Evolutionary conservation across 2,329 filamentous ascomycete species (phyloP).

Genomic region (Pezicula neosporulosa): DNA sequence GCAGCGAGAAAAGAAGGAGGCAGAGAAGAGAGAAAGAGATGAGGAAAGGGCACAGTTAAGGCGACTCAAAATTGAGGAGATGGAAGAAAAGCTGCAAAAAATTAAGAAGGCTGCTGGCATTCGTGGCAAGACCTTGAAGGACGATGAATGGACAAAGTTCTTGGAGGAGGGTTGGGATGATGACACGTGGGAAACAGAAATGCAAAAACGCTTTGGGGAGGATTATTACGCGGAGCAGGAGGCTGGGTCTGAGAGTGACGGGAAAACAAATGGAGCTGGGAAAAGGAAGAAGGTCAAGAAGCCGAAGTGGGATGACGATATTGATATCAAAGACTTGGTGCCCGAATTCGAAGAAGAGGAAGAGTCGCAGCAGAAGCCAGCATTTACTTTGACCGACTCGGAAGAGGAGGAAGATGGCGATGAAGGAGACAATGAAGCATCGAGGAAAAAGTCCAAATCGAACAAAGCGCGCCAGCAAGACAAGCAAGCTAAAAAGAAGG

Average conservation of each 20-base stretch:
- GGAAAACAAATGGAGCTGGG: constrained; percentile 48
- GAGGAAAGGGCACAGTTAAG: constrained; percentile 80
- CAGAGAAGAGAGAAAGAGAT: constrained; percentile 70
- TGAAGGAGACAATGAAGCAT: constrained; percentile 28
- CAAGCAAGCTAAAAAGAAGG: constrained; percentile 58
- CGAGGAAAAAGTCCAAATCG: constrained; percentile 56
- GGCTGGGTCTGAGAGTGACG: constrained; percentile 56
- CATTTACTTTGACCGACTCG: constrained; percentile 44
- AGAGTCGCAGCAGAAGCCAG: constrained; percentile 34
- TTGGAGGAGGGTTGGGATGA: constrained; percentile 88
- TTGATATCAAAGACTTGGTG: constrained; percentile 90
- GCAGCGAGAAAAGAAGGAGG: constrained; percentile 74
- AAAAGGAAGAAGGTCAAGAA: constrained; percentile 70
- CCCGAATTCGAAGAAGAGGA: constrained; percentile 65
- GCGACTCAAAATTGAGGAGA: constrained; percentile 86
- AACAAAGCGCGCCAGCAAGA: constrained; percentile 58
- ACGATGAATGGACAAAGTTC: constrained; percentile 81
- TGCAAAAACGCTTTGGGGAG: constrained; percentile 84
- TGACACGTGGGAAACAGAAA: constrained; percentile 84
- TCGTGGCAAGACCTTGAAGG: constrained; percentile 59
- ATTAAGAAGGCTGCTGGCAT: constrained; percentile 88
- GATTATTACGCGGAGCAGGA: constrained; percentile 79
- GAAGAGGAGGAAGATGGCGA: constrained; percentile 31
- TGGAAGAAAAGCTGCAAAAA: constrained; percentile 79
- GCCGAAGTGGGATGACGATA: constrained; percentile 93